Base-by-base conservation (phyloP, 352 stramenopile genomes). In the Blastocystis sp. region DNA sequence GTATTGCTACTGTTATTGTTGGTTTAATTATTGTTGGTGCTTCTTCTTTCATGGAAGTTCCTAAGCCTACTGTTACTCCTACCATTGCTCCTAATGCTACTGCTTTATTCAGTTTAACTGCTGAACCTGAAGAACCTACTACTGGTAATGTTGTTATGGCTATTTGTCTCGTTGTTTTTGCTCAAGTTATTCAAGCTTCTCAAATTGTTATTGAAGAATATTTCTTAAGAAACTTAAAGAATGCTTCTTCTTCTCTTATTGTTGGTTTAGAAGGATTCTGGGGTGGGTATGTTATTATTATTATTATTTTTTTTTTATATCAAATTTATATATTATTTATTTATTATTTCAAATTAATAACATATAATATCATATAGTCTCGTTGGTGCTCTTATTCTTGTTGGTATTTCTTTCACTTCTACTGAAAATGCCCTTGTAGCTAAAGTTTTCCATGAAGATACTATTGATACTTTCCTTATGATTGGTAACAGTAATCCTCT, bases 191-290 rank as follows among this genome's bases (percentile, higher is more conserved):
- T 52, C 80, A 75, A 34, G 80, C 80, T 37, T 64, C 82, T 58
- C 80, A 88, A 71, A 86, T 88, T 52, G 76, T 86, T 21, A 77
- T 86, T 18, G 80, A 88, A 62, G 80, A 88, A 68, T 66, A 84
- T 25, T 76, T 84, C 58, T 73, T 86, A 52, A 82, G 76, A 56
- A 77, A 78, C 21, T 81, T 86, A 75, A 70, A 84, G 64, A 40
- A 36, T 45, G 49, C 49, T 59, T 21, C 49, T 30, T 21, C 49
- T 30, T 59, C 49, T 28, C 32, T 59, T 36, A 70, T 84, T 35
- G 79, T 86, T 25, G 80, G 80, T 2, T 75, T 83, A 4, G 80
- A 88, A 65, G 80, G 80, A 0, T 68, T 86, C 16, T 88, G 78
- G 78, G 80, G 80, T 13, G 68, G 84, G n/a, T 72, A 73, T 11